Evolutionary conservation across 1,284 basidiomycete genomes (phyloP).

Genomic region (Ceratobasidium theobromae): DNA sequence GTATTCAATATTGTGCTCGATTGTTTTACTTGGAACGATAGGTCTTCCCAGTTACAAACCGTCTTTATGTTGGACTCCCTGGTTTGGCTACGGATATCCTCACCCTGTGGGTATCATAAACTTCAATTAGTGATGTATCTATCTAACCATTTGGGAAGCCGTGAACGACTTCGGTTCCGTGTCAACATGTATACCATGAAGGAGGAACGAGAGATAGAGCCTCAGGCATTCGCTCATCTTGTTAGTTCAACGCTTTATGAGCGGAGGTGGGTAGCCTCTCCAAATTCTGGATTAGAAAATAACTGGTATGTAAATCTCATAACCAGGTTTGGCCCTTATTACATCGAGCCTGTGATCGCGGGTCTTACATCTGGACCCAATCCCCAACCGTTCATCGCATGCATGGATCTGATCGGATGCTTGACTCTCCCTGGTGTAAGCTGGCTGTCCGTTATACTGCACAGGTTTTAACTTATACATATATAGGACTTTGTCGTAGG

Average conservation of each 20-base stretch:
- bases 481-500: slow-evolving; percentile 90
- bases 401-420: slow-evolving; percentile 96
- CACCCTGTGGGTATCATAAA: slow-evolving; percentile 66
- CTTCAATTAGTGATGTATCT: slow-evolving; percentile 28
- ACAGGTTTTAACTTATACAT: background rate
- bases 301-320: background rate
- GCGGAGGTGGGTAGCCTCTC: slow-evolving; percentile 55
- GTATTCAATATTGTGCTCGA: background rate
- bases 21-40: slow-evolving; percentile 41
- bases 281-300: background rate
- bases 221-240: slow-evolving; percentile 94
- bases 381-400: slow-evolving; percentile 92
- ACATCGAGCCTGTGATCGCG: slow-evolving; percentile 96
- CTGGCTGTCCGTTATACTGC: slow-evolving; percentile 43
- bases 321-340: slow-evolving; percentile 86
- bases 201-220: slow-evolving; percentile 96
- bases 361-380: slow-evolving; percentile 79
- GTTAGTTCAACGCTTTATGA: slow-evolving; percentile 98
- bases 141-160: slow-evolving; percentile 49
- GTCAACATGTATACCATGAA: slow-evolving; percentile 99
- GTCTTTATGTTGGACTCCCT: slow-evolving; percentile 89
- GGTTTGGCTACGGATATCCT: slow-evolving; percentile 93
- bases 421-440: slow-evolving; percentile 74
- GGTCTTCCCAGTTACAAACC: slow-evolving; percentile 94
- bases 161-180: slow-evolving; percentile 87